Base-by-base conservation (phyloP, 2,329 filamentous ascomycete species). In the Aspergillus spinulosporus region DNA sequence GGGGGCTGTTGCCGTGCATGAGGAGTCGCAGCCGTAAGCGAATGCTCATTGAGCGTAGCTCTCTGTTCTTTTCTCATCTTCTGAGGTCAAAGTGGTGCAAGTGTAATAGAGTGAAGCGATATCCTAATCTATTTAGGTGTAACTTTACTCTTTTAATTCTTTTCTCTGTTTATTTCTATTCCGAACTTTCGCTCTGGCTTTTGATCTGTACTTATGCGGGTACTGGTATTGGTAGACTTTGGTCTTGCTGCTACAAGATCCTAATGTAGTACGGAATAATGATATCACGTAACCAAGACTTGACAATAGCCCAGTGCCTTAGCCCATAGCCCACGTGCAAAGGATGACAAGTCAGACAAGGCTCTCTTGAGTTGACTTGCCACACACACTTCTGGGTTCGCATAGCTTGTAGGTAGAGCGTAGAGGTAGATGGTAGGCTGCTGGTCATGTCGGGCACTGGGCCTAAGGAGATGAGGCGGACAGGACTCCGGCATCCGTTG, bases 1-100 rank as follows among this genome's bases (percentile, higher is more conserved):
- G n/a, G 52, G 36, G 3, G 53, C 48, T 8, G 51, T 51, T 37
- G 46, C 56, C 7, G 52, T 57, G 14, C 62, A 64, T 43, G 46
- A 26, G 7, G 61, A 63, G 34, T 9, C 45, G 11, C 15, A 44
- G 9, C 9, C 44, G 12, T 34, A 32, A 31, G 5, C 8, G 5
- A 29, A n/a, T 34, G 31, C 29, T 14, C 31, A 34, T 8, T 34
- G 31, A 31, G 29, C 4, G 21, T 21, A 21, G 21, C 21, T 47
- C 12, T 5, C 21, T 21, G 7, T 9, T 36, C 34, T 37, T 11
- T 12, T 37, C 8, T 12, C 9, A 12, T 12, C 9, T 37, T 12
- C 11, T 21, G 21, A 21, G 21, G 34, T 11, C n/a, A 8, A 4
- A 37, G 4, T 8, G 9, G 21, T 21, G 21, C 7, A 37, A 37